Base-by-base conservation (phyloP, 805 yeast species). In the Candida cerambycidarum region DNA sequence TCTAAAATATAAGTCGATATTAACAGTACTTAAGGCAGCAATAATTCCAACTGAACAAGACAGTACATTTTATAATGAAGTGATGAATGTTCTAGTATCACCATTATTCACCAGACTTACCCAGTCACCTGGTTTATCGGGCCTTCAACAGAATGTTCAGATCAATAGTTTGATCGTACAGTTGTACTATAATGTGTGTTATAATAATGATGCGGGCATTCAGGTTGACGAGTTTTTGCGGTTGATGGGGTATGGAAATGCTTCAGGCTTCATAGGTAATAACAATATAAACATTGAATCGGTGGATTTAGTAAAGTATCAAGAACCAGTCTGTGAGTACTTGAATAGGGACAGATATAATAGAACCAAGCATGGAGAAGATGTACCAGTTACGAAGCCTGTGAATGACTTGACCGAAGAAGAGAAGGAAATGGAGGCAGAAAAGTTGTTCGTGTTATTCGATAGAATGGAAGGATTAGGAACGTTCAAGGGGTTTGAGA, bases 401-500 rank as follows among this genome's bases (percentile, higher is more conserved):
- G 3, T 33, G 19, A 9, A 39, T 13, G 61, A 56, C 2, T 59
- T 70, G 63, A 61, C 72, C 1, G 61, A 61, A 7, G 73, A 66
- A 38, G 76, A 72, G 43, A 70, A 72, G 50, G 71, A 65, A 47
- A 51, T 50, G 6, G 76, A 72, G 46, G 76, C 76, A 2, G 77
- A 72, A 41, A 60, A 69, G 45, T 47, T 72, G 43, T 71, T 68
- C 51, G 62, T 58, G 4, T 40, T 69, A 5, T 69, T 72, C 46
- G 74, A 69, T 34, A 51, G 74, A 49, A 62, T 69, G 58, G 69
- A 63, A 45, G 58, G 56, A 38, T 56, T 57, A 33, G 67, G 71
- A 2, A 57, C 61, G 2, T 60, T 71, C 42, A 58, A 65, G 29
- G 51, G 53, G 16, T 67, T 67, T 37, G 58, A 61, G 38, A 71